phyloP scores from a whole-genome alignment of 2,329 filamentous ascomycete species.

The Aspergillus udagawae region DNA sequence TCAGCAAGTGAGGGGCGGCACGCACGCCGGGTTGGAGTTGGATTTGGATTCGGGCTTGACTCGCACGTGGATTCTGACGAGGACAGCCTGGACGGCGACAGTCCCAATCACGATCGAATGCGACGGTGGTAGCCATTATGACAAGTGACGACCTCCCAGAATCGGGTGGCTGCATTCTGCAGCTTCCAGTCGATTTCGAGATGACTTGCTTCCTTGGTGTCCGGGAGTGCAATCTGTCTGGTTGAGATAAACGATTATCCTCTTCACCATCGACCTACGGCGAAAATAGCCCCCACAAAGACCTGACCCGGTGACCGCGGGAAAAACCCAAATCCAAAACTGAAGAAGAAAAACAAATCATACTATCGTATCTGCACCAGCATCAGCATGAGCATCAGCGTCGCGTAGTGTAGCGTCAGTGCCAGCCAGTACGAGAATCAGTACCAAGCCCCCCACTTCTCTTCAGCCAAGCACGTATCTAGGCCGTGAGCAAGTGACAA shows the following conservation, averaged over 20 bases:
- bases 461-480: neutral
- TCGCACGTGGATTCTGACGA: slow-evolving; percentile 29
- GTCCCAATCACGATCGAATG: neutral
- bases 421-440: no score
- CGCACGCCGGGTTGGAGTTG: slow-evolving; percentile 17
- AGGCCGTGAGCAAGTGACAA: neutral
- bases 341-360: neutral
- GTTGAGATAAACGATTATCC: neutral
- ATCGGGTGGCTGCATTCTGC: neutral
- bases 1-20: slow-evolving; percentile 29
- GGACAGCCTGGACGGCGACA: slow-evolving; percentile 15
- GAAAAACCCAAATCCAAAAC: neutral
- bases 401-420: neutral
- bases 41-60: slow-evolving; percentile 11
- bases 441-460: neutral
- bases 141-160: neutral
- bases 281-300: neutral
- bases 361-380: neutral
- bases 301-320: neutral
- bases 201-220: neutral
- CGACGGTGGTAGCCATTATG: slow-evolving; percentile 3
- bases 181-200: neutral
- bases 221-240: neutral
- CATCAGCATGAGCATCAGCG: neutral
- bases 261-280: neutral